A percentile compares a stretch with the other conserved stretches of the same genome.
These are phyloP conservation scores for Penicillium ochrochloron DNA, from an alignment of 495 filamentous ascomycete species.

Conservation along the genomic window DNA sequence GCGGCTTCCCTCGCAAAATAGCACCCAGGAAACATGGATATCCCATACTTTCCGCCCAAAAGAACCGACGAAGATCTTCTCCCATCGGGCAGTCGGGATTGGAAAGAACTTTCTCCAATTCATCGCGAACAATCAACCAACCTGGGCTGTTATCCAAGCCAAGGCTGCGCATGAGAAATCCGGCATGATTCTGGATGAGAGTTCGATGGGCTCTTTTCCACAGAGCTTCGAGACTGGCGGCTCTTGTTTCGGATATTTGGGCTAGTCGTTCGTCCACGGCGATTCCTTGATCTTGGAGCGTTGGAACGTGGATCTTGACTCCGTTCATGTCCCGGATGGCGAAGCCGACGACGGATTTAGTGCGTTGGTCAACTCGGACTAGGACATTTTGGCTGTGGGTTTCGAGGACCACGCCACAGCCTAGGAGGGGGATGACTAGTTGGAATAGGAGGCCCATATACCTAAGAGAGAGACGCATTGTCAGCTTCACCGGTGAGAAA, in stretches of 20 bases:
- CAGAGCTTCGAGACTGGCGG: neutral
- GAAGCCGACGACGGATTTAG: neutral
- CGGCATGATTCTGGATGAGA: neutral
- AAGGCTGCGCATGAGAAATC: neutral
- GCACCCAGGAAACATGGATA: neutral
- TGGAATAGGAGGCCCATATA: neutral
- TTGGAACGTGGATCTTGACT: neutral
- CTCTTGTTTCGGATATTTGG: neutral
- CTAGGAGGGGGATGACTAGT: neutral
- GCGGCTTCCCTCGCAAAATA: neutral
- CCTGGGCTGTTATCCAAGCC: neutral
- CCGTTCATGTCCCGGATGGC: neutral
- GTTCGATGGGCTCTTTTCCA: neutral
- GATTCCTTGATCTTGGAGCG: neutral
- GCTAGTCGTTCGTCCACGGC: neutral
- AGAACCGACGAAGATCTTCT: neutral
- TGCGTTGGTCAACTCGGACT: neutral
- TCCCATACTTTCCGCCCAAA: neutral
- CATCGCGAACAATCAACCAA: neutral
- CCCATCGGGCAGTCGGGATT: neutral
- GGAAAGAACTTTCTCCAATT: neutral
- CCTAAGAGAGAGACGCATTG: neutral
- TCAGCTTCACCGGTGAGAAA: neutral
- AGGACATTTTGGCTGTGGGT: conserved; percentile 1
- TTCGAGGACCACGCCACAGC: neutral